Base-by-base conservation (phyloP, 169 alveolate species). In the Plasmodium sp. region DNA sequence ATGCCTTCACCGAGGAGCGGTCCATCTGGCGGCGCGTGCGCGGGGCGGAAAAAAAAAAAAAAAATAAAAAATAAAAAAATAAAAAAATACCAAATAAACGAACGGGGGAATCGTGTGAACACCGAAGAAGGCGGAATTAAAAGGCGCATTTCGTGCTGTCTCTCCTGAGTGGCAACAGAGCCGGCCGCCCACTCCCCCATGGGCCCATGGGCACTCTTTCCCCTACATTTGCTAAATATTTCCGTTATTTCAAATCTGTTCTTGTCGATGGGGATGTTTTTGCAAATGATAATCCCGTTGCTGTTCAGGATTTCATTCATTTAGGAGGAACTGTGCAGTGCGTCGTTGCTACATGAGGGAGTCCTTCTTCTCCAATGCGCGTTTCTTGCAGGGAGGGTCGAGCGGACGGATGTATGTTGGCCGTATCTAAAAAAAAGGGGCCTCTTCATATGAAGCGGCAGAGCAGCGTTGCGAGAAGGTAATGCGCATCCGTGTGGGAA, bases 201-300 rank as follows among this genome's bases (percentile, higher is more conserved):
- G 48, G 48, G 56, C 16, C 41, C 41, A 0, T 36, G 41, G 41
- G 18, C 10, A 31, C 33, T 39, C 33, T 51, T 36, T 33, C 72
- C 43, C 41, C 34, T 84, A 85, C 93, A 75, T 75, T 85, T 85
- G 43, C 84, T 85, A 85, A 85, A 85, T 74, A 85, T 85, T 77
- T 85, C 93, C 2, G 93, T 85, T n/a, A 85, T 85, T 75, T 85
- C 93, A 85, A 85, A 75, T 27, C 85, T 83, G 71, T 73, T 85
- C 6, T 51, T 85, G 34, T 75, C 71, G 16, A 77, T 16, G 34
- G 93, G 93, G 33, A 85, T 85, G 39, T 85, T 85, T 74, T 77
- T 48, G 6, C 93, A 85, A 45, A 85, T 39, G 34, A 85, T 85
- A 36, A 83, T 85, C 18, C 84, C 93, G 62, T 85, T 85, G 31